These are phyloP conservation scores for Paramyrothecium roridum DNA, from an alignment of 2,329 filamentous ascomycete genomes.

Conservation along the genomic window DNA sequence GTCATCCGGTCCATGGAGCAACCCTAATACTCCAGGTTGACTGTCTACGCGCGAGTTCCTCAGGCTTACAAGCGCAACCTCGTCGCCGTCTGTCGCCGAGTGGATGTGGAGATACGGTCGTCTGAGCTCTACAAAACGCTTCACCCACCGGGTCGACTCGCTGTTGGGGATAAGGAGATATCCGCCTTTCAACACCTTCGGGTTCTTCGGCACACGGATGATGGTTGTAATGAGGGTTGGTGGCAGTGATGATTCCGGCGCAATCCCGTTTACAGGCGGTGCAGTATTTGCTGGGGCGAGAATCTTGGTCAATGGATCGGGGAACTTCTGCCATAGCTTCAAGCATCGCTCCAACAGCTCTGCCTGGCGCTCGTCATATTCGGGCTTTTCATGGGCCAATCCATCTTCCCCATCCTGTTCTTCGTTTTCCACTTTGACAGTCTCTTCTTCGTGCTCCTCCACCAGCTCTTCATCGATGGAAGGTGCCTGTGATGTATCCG, in stretches of 20 bases:
- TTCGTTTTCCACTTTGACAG: conserved; percentile 13
- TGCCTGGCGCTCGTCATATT: conserved; percentile 44
- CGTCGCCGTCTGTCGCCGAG: conserved; percentile 79
- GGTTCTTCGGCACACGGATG: conserved; percentile 76
- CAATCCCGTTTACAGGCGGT: conserved; percentile 63
- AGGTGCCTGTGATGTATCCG: conserved; percentile 45
- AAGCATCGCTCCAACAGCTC: conserved; percentile 54
- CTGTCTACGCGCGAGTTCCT: conserved; percentile 89
- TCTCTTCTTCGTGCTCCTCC: conserved; percentile 12
- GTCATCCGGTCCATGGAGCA: conserved; percentile 57
- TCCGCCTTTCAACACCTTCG: conserved; percentile 77
- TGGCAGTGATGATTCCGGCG: conserved; percentile 40
- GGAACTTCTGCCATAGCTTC: conserved; percentile 62
- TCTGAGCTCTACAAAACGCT: conserved; percentile 88
- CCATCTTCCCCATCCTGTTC: conserved; percentile 17
- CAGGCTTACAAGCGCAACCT: conserved; percentile 84
- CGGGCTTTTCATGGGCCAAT: conserved; percentile 24
- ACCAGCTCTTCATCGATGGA: conserved; percentile 25
- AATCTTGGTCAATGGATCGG: conserved; percentile 53
- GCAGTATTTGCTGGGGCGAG: conserved; percentile 61
- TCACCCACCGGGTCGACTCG: conserved; percentile 80
- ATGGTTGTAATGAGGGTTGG: conserved; percentile 74
- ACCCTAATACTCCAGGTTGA: conserved; percentile 78
- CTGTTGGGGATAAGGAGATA: conserved; percentile 84
- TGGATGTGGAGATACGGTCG: conserved; percentile 91